Conservation (phyloP, 2,329 filamentous ascomycete genomes). For the Calonectria crousiana region DNA sequence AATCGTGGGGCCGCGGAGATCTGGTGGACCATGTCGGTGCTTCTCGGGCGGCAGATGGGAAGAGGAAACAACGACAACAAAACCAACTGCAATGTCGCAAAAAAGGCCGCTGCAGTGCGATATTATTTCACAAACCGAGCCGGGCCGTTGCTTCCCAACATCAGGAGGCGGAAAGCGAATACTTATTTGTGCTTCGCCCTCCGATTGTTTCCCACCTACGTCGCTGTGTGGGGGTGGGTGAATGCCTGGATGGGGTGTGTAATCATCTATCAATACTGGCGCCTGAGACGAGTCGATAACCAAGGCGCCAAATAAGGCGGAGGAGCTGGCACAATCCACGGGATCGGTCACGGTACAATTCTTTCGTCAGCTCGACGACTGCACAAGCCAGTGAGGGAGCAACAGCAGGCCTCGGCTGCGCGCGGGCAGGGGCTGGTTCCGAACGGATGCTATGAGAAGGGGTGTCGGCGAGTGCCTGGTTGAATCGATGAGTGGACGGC, state of each 20-base stretch:
- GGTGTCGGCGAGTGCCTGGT: slow-evolving; percentile 15
- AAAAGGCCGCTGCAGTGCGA: background rate
- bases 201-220: slow-evolving; percentile 20
- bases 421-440: background rate
- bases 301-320: slow-evolving; percentile 17
- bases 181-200: slow-evolving; percentile 31
- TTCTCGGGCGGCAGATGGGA: background rate
- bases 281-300: background rate
- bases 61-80: slow-evolving; percentile 3
- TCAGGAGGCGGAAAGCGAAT: slow-evolving; percentile 33
- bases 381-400: background rate
- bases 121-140: background rate
- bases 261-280: slow-evolving; percentile 20
- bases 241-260: slow-evolving; percentile 25
- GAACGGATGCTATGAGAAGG: background rate
- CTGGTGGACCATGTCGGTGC: slow-evolving; percentile 12
- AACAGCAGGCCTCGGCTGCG: slow-evolving; percentile 15
- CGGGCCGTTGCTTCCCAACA: background rate
- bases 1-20: slow-evolving; percentile 40
- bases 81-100: background rate
- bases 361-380: background rate
- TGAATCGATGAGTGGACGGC: background rate
- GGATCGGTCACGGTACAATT: slow-evolving; percentile 9
- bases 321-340: slow-evolving; percentile 1
- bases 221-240: slow-evolving; percentile 16